phyloP scores from a whole-genome alignment of 2,329 filamentous ascomycete genomes.

The Penicillium sp. region DNA sequence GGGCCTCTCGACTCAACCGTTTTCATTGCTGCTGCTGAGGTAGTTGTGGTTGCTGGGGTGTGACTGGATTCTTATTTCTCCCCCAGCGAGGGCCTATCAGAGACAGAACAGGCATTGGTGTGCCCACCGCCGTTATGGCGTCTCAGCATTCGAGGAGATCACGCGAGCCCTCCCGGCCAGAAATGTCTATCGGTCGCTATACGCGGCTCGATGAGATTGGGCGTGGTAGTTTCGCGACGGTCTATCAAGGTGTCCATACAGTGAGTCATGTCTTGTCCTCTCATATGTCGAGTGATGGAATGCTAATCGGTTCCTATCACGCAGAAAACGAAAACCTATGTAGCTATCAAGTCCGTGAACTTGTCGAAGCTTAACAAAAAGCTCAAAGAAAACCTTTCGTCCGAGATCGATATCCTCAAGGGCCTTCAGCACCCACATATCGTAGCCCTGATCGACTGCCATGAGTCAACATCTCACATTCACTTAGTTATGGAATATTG shows the following conservation, averaged over 20 bases:
- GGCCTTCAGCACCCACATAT: constrained; percentile 94
- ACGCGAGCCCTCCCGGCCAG: constrained; percentile 33
- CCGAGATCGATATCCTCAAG: constrained; percentile 94
- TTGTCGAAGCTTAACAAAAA: constrained; percentile 89
- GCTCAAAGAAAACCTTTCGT: constrained; percentile 91
- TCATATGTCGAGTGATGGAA: constrained; percentile 1
- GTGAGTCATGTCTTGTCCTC: constrained; percentile 53
- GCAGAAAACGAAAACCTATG: constrained; percentile 75
- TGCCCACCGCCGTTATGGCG: constrained; percentile 42
- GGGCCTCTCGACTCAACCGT: constrained; percentile 31
- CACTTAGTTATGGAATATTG: constrained; percentile 99
- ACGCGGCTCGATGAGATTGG: constrained; percentile 85
- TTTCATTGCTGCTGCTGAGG: constrained; percentile 33
- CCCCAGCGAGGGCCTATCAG: constrained; percentile 15
- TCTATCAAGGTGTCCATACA: constrained; percentile 83
- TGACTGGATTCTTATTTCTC: constrained; percentile 15
- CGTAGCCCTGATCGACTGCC: constrained; percentile 90
- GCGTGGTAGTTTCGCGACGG: constrained; percentile 95
- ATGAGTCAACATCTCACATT: constrained; percentile 83
- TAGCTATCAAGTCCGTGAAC: constrained; percentile 96
- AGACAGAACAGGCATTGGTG: constrained; percentile 17
- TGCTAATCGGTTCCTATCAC: constrained; percentile 17
- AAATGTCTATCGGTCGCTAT: constrained; percentile 69
- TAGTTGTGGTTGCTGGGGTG: constrained; percentile 38
- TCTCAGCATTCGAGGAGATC: constrained; percentile 46